Base-by-base conservation (phyloP, 2,329 filamentous ascomycete species). In the Aspergillus brunneoviolaceus region DNA sequence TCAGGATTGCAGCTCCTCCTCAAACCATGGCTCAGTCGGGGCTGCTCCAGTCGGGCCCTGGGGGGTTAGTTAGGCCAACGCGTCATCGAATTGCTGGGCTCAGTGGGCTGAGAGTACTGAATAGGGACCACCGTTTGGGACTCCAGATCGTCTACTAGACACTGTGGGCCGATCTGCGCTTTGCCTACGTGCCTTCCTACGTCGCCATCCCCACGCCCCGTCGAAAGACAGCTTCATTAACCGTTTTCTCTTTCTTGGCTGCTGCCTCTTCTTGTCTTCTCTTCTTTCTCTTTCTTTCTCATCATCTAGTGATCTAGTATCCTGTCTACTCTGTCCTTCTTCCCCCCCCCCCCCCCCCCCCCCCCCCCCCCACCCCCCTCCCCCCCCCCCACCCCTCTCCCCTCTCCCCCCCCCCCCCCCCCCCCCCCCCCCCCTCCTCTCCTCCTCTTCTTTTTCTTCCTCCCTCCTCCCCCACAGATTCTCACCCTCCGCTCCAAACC, bases 81-180 rank as follows among this genome's bases (percentile, higher is more conserved):
- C 63, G 63, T 66, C 63, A 66, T 64, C 61, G 60, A 55, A 55
- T 45, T 12, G 33, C 33, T 35, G 33, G 27, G 45, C 39, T 45
- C 4, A 16, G 39, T 35, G 33, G 27, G 45, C 39, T 42, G 39
- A 16, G 39, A 42, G 35, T 42, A 35, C 33, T 35, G 33, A 35
- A 35, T 35, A 35, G 33, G 33, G 33, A 35, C 33, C 33, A 16
- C 14, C 33, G 11, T 35, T 35, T 12, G 10, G 33, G 33, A 35
- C 33, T 35, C 57, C 53, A 61, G 58, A 63, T 67, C 63, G 59
- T 54, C 59, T 21, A 21, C 21, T 16, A 55, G 57, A 57, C 42
- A 50, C 53, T 50, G 59, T 66, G 64, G 60, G 61, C 59, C 63
- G 65, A 64, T 67, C 63, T 51, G 64, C 63, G 31, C 49, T 51